Evolutionary conservation across 495 filamentous ascomycete species (phyloP).

Genomic region (Lepraria neglecta): DNA sequence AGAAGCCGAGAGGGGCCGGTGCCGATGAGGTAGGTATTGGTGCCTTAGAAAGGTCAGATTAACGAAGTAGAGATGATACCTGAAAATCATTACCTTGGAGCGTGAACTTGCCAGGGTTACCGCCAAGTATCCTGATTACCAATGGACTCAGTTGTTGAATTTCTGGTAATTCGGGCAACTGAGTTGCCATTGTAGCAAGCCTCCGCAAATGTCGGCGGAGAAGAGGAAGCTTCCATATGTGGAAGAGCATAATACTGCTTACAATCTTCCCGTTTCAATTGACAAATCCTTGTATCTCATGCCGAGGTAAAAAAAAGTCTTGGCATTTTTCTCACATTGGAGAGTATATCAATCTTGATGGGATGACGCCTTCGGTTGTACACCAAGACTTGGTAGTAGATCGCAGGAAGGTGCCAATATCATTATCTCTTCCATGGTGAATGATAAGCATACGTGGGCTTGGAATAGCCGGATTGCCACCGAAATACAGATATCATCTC

Average conservation of each 20-base stretch:
- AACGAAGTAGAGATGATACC: background rate
- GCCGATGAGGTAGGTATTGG: conserved; percentile 84
- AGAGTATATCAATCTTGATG: too few species aligned
- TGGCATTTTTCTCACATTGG: background rate
- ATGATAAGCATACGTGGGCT: too few species aligned
- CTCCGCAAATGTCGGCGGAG: background rate
- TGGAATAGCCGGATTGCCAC: too few species aligned
- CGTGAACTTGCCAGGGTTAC: conserved; percentile 71
- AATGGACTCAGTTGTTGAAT: conserved; percentile 58
- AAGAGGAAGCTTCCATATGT: background rate
- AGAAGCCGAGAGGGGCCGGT: conserved; percentile 60
- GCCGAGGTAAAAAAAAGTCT: conserved; percentile 1
- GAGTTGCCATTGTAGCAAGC: conserved; percentile 38
- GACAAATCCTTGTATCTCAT: background rate
- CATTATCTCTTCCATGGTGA: background rate
- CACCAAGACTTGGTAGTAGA: background rate
- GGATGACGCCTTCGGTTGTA: background rate
- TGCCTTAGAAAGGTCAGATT: conserved; percentile 44
- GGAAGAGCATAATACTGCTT: background rate
- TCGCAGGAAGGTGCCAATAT: background rate
- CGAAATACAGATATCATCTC: too few species aligned
- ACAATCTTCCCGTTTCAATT: background rate
- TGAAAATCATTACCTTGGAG: conserved; percentile 41
- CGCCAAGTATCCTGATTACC: conserved; percentile 69
- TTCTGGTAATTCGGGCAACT: conserved; percentile 52